A percentile compares a stretch with the other conserved stretches of the same genome.
Evolutionary conservation across 2,329 filamentous ascomycete genomes (phyloP).

Genomic region (Sclerotinia sclerotiorum): DNA sequence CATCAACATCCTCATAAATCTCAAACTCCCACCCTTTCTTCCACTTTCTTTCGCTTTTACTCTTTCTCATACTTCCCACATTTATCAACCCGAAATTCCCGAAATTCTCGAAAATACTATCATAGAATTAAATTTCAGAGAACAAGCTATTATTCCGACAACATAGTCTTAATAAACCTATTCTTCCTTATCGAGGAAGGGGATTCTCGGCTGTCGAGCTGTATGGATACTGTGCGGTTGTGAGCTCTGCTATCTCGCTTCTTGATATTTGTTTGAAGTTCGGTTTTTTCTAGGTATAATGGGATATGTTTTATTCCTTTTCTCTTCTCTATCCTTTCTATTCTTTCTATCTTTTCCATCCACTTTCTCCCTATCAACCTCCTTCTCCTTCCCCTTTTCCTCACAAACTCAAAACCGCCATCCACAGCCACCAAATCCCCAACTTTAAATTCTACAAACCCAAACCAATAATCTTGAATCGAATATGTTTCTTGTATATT

Average conservation of each 20-base stretch:
- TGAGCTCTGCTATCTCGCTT: too few species aligned
- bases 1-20: not conserved
- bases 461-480: not conserved
- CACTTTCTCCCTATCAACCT: not conserved
- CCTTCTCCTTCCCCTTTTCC: accelerated
- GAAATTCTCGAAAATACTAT: too few species aligned
- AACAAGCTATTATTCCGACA: too few species aligned
- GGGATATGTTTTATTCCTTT: too few species aligned
- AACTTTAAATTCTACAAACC: not conserved
- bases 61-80: not conserved
- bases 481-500: not conserved
- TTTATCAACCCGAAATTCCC: too few species aligned
- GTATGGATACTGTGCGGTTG: too few species aligned
- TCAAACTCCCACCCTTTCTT: not conserved
- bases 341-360: not conserved
- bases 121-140: not conserved
- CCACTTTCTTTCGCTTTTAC: too few species aligned
- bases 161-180: too few species aligned
- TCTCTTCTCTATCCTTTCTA: not conserved
- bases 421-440: not conserved
- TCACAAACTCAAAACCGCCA: not conserved
- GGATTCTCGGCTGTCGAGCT: too few species aligned
- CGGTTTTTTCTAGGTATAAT: too few species aligned
- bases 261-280: too few species aligned
- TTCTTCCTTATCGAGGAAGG: too few species aligned